These are phyloP conservation scores for Flagelloscypha sp. DNA, from an alignment of 768 basidiomycete genomes.

Conservation along the genomic window DNA sequence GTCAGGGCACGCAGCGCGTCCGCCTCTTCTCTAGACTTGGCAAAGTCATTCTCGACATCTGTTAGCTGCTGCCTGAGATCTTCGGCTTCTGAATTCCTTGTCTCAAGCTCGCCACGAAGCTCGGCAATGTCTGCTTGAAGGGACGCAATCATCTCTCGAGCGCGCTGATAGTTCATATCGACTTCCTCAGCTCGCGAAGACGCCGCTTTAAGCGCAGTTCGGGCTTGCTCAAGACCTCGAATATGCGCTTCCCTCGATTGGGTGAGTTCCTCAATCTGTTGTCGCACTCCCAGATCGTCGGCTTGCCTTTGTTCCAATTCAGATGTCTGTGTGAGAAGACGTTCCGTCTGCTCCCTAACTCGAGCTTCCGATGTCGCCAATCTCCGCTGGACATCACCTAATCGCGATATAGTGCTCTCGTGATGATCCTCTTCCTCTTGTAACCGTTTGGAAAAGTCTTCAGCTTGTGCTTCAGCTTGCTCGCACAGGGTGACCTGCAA, in stretches of 20 bases:
- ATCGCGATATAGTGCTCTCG: conserved; percentile 51
- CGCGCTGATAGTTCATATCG: conserved; percentile 62
- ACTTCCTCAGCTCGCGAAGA: conserved; percentile 73
- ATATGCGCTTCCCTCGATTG: conserved; percentile 77
- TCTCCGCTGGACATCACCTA: conserved; percentile 60
- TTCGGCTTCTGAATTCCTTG: conserved; percentile 66
- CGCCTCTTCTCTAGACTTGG: conserved; percentile 88
- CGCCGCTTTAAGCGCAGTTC: conserved; percentile 65
- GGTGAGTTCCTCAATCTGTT: conserved; percentile 64
- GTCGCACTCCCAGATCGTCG: conserved; percentile 55
- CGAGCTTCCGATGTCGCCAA: conserved; percentile 51
- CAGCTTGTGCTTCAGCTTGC: conserved; percentile 71
- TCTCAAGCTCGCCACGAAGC: conserved; percentile 74
- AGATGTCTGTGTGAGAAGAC: conserved; percentile 65
- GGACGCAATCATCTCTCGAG: conserved; percentile 57
- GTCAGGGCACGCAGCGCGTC: conserved; percentile 84
- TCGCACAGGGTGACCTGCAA: conserved; percentile 71
- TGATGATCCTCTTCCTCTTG: conserved; percentile 51
- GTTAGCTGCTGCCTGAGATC: conserved; percentile 52
- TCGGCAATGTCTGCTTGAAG: conserved; percentile 76
- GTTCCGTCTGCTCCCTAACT: conserved; percentile 70
- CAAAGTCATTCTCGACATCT: conserved; percentile 86
- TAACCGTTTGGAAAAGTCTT: conserved; percentile 67
- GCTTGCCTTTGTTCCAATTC: conserved; percentile 71
- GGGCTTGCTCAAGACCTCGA: conserved; percentile 80